Percentiles rank a stretch among this genome's conserved stretches.
Evolutionary conservation across 768 basidiomycete species (phyloP).

Genomic region (Stropharia rugosoannulata): DNA sequence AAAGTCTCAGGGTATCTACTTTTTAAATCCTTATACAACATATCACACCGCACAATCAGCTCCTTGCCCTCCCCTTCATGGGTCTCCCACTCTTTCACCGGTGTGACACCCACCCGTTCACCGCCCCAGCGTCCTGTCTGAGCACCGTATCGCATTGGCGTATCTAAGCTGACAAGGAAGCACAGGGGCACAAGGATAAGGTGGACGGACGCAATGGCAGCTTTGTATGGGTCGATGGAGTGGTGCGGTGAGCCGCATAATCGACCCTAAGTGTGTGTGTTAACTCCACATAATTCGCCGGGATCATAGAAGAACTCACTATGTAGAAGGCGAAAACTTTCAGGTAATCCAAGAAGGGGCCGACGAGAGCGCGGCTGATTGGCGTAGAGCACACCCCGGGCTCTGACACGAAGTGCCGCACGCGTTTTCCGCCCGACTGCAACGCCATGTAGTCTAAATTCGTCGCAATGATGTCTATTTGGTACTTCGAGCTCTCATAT

Average conservation of each 20-base stretch:
- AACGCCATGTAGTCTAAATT: conserved; percentile 49
- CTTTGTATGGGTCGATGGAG: conserved; percentile 58
- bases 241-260: conserved; percentile 67
- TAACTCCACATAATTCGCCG: not conserved
- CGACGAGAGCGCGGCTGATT: conserved; percentile 48
- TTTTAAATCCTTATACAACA: conserved; percentile 40
- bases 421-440: conserved; percentile 19
- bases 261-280: conserved; percentile 51
- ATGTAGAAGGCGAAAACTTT: conserved; percentile 63
- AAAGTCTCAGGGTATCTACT: conserved; percentile 9
- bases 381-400: conserved; percentile 73
- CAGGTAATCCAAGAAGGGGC: conserved; percentile 40
- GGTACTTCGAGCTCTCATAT: conserved; percentile 75
- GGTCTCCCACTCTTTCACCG: conserved; percentile 51
- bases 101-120: conserved; percentile 47
- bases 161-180: conserved; percentile 24
- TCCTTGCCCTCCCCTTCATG: conserved; percentile 43
- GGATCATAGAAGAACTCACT: conserved; percentile 36
- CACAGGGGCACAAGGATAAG: conserved; percentile 58
- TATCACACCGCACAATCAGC: conserved; percentile 58
- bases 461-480: conserved; percentile 66
- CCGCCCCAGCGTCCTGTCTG: conserved; percentile 56
- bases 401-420: conserved; percentile 63
- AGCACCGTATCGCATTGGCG: conserved; percentile 52
- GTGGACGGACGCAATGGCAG: conserved; percentile 67